Evolutionary conservation across 495 filamentous ascomycete species (phyloP).

Genomic region (Lepidopterella palustris): DNA sequence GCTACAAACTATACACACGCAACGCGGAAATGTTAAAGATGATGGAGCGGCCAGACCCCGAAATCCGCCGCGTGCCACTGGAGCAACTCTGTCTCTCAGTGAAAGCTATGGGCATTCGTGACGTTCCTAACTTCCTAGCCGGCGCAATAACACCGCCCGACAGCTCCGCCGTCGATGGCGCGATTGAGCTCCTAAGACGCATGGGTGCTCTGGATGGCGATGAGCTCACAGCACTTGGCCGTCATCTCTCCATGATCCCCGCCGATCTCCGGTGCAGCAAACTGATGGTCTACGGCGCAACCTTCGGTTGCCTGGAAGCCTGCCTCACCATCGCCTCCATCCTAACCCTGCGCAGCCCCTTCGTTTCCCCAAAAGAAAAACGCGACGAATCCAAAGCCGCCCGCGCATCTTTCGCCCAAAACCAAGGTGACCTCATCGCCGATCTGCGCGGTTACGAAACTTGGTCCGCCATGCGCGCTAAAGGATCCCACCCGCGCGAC

Average conservation of each 20-base stretch:
- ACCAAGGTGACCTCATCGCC: constrained; percentile 80
- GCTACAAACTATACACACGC: constrained; percentile 92
- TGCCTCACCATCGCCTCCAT: constrained; percentile 87
- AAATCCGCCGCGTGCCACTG: constrained; percentile 85
- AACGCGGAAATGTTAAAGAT: constrained; percentile 73
- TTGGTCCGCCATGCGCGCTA: constrained; percentile 60
- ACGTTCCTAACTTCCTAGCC: constrained; percentile 73
- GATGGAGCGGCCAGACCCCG: constrained; percentile 84
- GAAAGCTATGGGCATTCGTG: constrained; percentile 83
- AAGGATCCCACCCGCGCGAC: constrained; percentile 50
- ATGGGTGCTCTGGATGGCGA: constrained; percentile 85
- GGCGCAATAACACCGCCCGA: constrained; percentile 85
- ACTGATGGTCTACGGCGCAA: constrained; percentile 90
- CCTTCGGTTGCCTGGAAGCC: constrained; percentile 84
- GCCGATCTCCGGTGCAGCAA: constrained; percentile 90
- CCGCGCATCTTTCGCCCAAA: constrained; percentile 61
- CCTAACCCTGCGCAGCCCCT: constrained; percentile 76
- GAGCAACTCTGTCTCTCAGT: constrained; percentile 93
- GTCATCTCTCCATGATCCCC: constrained; percentile 88
- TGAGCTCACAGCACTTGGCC: constrained; percentile 80
- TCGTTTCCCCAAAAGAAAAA: constrained; percentile 72
- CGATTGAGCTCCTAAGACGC: constrained; percentile 65
- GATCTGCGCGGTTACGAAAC: constrained; percentile 77
- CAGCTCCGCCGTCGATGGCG: constrained; percentile 74
- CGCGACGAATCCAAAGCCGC: constrained; percentile 78